Conservation (phyloP, 140 eudicot genomes). For the Cichorium intybus region DNA sequence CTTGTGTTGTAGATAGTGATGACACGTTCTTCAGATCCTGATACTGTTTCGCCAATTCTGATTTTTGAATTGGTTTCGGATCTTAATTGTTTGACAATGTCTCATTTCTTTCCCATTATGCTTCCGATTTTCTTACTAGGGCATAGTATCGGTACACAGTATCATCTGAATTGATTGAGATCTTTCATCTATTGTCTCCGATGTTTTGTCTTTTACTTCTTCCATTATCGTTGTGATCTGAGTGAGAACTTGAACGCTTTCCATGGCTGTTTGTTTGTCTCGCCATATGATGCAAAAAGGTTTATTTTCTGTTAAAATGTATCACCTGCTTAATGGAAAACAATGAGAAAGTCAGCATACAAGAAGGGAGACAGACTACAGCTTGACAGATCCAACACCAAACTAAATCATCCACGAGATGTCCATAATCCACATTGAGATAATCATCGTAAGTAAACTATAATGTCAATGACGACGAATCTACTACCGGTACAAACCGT, state of each 20-base stretch:
- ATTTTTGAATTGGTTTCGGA: conserved; percentile 64
- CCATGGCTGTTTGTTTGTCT: conserved; percentile 63
- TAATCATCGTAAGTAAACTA: no score
- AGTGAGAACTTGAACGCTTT: conserved; percentile 58
- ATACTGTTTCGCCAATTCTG: conserved; percentile 74
- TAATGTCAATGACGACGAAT: no score
- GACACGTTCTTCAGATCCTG: conserved; percentile 74
- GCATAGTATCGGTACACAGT: conserved; percentile 81
- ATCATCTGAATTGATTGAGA: conserved; percentile 59
- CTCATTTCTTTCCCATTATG: conserved; percentile 81
- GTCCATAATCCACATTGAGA: no score
- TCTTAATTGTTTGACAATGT: conserved; percentile 71
- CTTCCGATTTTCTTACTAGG: conserved; percentile 77
- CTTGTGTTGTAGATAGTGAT: conserved; percentile 67
- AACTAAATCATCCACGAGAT: no score
- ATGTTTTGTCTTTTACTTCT: conserved; percentile 53
- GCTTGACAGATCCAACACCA: no score
- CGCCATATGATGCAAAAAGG: conserved; percentile 35
- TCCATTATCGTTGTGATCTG: conserved; percentile 59
- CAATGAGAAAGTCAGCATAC: background rate
- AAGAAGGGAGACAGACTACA: no score
- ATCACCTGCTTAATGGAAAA: background rate
- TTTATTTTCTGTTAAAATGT: background rate
- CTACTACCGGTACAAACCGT: no score
- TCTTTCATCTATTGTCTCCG: conserved; percentile 41